Evolutionary conservation across 2,329 filamentous ascomycete species (phyloP), one percentile per base, ranked within the genome.

Genomic region (Ophiostoma australiae): DNA sequence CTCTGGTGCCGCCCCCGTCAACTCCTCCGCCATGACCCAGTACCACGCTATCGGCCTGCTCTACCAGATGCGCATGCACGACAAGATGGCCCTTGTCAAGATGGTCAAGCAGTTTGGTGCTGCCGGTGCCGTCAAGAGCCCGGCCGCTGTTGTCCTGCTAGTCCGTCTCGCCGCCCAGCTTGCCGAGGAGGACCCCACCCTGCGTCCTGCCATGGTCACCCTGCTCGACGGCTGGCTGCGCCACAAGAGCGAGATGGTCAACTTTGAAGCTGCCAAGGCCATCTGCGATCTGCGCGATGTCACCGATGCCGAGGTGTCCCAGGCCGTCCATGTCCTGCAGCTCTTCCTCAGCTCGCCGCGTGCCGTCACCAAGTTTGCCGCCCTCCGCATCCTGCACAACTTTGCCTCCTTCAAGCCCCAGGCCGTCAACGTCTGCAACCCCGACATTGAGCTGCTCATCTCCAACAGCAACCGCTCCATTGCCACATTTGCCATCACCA

Each of bases 61-160:
- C 65, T 99, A 98, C 81, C 94, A 98, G 82, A 98, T 98, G 93
- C 91, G 95, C 78, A 91, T 91, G 77, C 94, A 97, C 80, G 95
- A 99, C 80, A 89, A 95, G 77, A 99, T 99, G 95, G 94, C 95
- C 31, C 83, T 99, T 76, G 94, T 98, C 73, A 99, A 99, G 87
- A 98, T 99, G 95, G 94, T 99, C n/a, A 95, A 99, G 83, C 95
- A 99, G 80, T 98, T 97, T 79, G 93, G 93, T 69, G 90, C 90
- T 70, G 88, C 93, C 20, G 95, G 95, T 72, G 93, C 93, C 13
- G 90, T 98, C 73, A 98, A 97, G 88, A 97, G 92, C 81, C 93
- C 95, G 27, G 92, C 94, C 72, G 95, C 94, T 44, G 90, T 94
- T 72, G 89, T 99, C 69, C 90, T 99, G 87, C 86, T 99, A 37